A percentile compares a stretch with the other conserved stretches of the same genome.
These are phyloP conservation scores for Barnettozyma siamensis DNA, from an alignment of 805 yeast genomes.

Conservation along the genomic window DNA sequence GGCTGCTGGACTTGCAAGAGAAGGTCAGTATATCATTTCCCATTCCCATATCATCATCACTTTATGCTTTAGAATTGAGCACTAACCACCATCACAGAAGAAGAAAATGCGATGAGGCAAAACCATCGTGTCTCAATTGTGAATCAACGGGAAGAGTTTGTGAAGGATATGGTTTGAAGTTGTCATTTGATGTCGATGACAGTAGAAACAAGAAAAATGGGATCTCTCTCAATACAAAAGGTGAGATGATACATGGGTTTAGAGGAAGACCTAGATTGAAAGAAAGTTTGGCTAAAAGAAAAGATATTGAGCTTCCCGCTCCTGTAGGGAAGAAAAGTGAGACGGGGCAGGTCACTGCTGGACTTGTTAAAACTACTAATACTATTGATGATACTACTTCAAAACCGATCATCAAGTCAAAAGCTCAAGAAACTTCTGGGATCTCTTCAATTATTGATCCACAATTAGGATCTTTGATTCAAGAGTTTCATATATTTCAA, in stretches of 20 bases:
- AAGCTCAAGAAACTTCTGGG: not conserved
- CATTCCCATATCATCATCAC: no score
- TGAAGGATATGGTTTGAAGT: conserved; percentile 44
- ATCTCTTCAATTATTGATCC: conserved; percentile 2
- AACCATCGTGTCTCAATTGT: conserved; percentile 47
- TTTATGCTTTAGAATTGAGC: no score
- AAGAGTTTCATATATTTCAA: conserved; percentile 24
- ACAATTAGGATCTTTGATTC: conserved; percentile 7
- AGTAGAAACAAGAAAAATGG: conserved; percentile 27
- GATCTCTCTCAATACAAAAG: conserved; percentile 24
- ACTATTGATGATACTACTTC: not conserved
- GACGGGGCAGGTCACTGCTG: not conserved
- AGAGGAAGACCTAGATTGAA: conserved; percentile 37
- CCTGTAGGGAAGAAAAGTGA: not conserved
- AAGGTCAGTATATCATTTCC: conserved; percentile 30
- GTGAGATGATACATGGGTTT: conserved; percentile 36
- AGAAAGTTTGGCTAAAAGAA: conserved; percentile 28
- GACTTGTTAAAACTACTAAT: not conserved
- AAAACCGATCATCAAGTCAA: not conserved
- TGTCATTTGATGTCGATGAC: conserved; percentile 48
- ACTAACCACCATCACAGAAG: conserved; percentile 28
- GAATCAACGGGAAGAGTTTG: conserved; percentile 37
- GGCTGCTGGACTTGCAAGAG: conserved; percentile 57
- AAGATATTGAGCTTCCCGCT: not conserved
- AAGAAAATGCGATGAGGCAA: conserved; percentile 51